Evolutionary conservation across 306 rosid genomes (phyloP).

Genomic region (Rubus parviflorus): DNA sequence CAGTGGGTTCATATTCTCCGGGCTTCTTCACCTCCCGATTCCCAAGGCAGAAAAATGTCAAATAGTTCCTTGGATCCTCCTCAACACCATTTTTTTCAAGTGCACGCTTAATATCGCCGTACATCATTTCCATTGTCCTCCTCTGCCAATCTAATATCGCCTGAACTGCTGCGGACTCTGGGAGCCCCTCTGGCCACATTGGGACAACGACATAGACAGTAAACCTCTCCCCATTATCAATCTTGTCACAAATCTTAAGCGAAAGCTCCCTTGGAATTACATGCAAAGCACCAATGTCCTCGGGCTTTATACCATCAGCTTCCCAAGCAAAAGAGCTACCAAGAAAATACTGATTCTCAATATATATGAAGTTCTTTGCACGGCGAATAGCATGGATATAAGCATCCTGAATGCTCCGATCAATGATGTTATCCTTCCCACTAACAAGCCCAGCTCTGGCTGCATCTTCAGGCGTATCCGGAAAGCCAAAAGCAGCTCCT

Average conservation of each 20-base stretch:
- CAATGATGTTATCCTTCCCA: slow-evolving; percentile 55
- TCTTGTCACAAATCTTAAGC: slow-evolving; percentile 44
- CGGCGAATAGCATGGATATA: slow-evolving; percentile 50
- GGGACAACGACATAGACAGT: slow-evolving; percentile 47
- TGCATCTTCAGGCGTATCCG: slow-evolving; percentile 46
- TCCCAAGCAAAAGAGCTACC: slow-evolving; percentile 54
- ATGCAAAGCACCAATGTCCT: slow-evolving; percentile 45
- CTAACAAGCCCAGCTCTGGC: slow-evolving; percentile 47
- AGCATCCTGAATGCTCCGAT: slow-evolving; percentile 55
- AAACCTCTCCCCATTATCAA: slow-evolving; percentile 47
- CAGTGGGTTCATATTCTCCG: slow-evolving; percentile 46
- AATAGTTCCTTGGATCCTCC: slow-evolving; percentile 46
- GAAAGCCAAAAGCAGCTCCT: slow-evolving; percentile 54
- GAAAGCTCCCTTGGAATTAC: slow-evolving; percentile 55
- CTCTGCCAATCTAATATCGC: slow-evolving; percentile 57
- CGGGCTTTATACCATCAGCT: slow-evolving; percentile 35
- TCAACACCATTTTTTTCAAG: slow-evolving; percentile 31
- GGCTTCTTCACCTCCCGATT: slow-evolving; percentile 45
- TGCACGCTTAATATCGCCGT: slow-evolving; percentile 33
- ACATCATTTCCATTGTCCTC: slow-evolving; percentile 57
- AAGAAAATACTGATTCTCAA: slow-evolving; percentile 54
- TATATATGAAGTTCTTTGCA: slow-evolving; percentile 52
- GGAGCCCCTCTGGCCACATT: slow-evolving; percentile 58
- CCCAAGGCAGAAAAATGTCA: slow-evolving; percentile 54
- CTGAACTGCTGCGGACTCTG: slow-evolving; percentile 49